Evolutionary conservation across 179 eudicot genomes (phyloP).

Genomic region (Beta macrorhiza): DNA sequence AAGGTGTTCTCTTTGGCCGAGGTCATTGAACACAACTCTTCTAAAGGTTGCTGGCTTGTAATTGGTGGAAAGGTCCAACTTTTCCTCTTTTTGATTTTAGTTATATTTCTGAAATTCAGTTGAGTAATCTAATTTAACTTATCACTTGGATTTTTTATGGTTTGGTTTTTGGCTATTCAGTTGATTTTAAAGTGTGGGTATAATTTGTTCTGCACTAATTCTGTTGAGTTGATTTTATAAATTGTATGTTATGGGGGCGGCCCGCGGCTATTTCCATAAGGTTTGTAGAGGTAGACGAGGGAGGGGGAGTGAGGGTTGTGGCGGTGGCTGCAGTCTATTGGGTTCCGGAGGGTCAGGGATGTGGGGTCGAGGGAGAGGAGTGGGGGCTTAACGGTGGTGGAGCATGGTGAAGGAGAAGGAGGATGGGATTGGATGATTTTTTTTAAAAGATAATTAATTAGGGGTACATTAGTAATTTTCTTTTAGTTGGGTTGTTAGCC

Average conservation of each 20-base stretch:
- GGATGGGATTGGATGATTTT: no score
- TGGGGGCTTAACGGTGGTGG: no score
- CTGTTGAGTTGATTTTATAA: background rate
- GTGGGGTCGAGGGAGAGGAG: no score
- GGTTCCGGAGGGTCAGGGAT: no score
- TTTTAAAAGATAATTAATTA: no score
- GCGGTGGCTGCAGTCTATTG: no score
- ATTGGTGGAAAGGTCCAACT: conserved; percentile 58
- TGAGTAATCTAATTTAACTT: background rate
- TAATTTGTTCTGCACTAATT: background rate
- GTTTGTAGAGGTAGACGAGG: no score
- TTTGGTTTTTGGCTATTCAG: background rate
- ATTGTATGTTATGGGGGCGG: background rate
- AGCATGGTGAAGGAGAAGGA: no score
- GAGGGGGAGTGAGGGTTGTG: no score
- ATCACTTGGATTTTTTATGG: background rate
- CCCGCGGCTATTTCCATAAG: no score
- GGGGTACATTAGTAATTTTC: no score
- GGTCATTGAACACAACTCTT: conserved; percentile 52
- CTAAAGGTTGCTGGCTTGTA: conserved; percentile 68
- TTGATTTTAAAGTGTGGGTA: background rate
- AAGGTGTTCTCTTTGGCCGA: conserved; percentile 55
- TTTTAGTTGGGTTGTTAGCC: no score
- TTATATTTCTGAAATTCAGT: background rate
- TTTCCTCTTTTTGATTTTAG: background rate